Conservation (phyloP, 2,329 filamentous ascomycete species). For the Colletotrichum camelliae region DNA sequence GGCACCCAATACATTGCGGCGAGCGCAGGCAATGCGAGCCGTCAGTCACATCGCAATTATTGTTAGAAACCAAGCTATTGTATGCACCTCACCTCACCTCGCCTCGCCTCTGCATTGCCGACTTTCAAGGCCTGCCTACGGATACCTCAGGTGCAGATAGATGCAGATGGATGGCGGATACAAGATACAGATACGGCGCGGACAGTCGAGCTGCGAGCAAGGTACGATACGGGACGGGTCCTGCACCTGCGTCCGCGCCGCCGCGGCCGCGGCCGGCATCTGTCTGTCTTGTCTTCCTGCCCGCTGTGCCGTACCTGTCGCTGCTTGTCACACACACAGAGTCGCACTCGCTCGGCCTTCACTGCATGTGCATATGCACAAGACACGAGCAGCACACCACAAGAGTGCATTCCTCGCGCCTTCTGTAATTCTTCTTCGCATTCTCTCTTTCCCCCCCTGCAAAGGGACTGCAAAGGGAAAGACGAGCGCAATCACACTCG, state of each 20-base stretch:
- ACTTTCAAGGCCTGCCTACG: background rate
- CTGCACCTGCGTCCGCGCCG: constrained; percentile 7
- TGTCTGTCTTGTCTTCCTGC: background rate
- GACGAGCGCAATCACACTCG: background rate
- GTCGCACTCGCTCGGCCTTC: constrained; percentile 4
- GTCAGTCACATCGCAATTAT: background rate
- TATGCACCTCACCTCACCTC: background rate
- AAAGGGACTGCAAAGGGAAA: background rate
- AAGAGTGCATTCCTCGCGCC: constrained; percentile 8
- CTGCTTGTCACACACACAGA: background rate
- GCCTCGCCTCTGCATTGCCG: background rate
- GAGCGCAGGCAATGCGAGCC: background rate
- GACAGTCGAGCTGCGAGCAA: background rate
- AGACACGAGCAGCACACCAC: background rate
- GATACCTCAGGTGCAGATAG: background rate
- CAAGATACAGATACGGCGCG: background rate
- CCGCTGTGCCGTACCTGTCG: background rate
- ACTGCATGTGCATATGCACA: constrained; percentile 17
- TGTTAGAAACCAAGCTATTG: background rate
- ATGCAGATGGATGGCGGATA: background rate
- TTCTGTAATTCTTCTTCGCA: constrained; percentile 15
- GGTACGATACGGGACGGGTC: background rate
- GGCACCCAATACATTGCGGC: background rate
- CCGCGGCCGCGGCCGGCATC: constrained; percentile 4
- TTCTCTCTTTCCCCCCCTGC: constrained; percentile 8